Evolutionary conservation across 106 monocot genomes (phyloP).

Genomic region (Triglochin maritima): DNA sequence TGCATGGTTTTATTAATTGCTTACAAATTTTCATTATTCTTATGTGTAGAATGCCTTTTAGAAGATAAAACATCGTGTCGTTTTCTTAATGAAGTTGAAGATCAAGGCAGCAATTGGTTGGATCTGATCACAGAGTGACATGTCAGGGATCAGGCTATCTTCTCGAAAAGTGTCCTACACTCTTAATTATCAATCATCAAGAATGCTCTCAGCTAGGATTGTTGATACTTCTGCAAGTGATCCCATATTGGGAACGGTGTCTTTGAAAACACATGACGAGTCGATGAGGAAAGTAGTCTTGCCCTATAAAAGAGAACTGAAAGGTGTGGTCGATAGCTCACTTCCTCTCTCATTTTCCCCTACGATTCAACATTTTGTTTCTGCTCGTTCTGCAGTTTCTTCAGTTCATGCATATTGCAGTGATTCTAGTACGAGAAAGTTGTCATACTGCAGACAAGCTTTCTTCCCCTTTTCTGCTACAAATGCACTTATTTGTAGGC

Average conservation of each 20-base stretch:
- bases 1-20: no score
- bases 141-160: background rate
- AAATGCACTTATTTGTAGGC: slow-evolving; percentile 8
- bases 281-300: slow-evolving; percentile 1
- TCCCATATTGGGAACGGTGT: background rate
- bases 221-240: background rate
- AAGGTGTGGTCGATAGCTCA: slow-evolving; percentile 1
- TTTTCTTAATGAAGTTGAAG: no score
- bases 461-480: slow-evolving; percentile 3
- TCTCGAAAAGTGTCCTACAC: background rate
- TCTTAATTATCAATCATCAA: background rate
- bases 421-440: slow-evolving; percentile 6
- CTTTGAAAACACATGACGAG: background rate
- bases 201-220: background rate
- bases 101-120: no score
- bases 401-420: slow-evolving; percentile 10
- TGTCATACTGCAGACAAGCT: slow-evolving; percentile 6
- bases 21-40: no score
- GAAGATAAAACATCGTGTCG: background rate
- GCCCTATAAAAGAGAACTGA: slow-evolving; percentile 1
- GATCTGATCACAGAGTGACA: background rate
- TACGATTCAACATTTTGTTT: no score
- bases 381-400: background rate
- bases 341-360: no score
- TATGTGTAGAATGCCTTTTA: slow-evolving; percentile 1